Evolutionary conservation across 2,329 filamentous ascomycete genomes (phyloP), one percentile per base, ranked within the genome.

Genomic region (Colletotrichum simmondsii): DNA sequence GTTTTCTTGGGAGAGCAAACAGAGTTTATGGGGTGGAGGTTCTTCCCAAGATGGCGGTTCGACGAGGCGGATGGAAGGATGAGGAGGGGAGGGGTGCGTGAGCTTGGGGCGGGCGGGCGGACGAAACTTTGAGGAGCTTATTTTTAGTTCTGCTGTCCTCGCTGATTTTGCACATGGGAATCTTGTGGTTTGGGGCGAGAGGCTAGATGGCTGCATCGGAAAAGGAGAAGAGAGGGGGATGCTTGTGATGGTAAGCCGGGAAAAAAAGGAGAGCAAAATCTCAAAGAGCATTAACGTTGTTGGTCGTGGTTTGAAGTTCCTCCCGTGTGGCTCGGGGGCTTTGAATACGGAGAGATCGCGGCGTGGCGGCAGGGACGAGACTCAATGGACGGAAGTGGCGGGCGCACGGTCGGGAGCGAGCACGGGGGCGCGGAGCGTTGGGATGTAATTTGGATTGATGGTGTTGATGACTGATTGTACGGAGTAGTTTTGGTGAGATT

Each of bases 11-110:
- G 42, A 7, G 46, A 60, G 46, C 42, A 56, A 54, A 63, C 53
- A 53, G 28, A 32, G 52, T 42, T 58, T 58, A 16, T 1, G 57
- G 65, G 42, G 64, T 57, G 32, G 8, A n/a, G 58, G 14, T 42
- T 35, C 32, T 59, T 59, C 19, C 65, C 53, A 19, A 58, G 52
- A 57, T 42, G 52, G 53, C 58, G 37, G 65, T 71, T 56, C 57
- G 54, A 57, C 30, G 62, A 65, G 49, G n/a, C 42, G 42, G n/a
- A 49, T 62, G 42, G 26, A 7, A 46, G 26, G 14, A 60, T 35
- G 14, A 14, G 11, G 14, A 14, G 37, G 24, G 16, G 19, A 12
- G 28, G 49, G 24, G 8, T 7, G 49, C 19, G 8, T n/a, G 24
- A 46, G 19, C 26, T 57, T 54, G 22, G 26, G 53, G 53, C 30